Conservation (phyloP, 1,284 basidiomycete genomes). For the Phenoliferia sp. region DNA sequence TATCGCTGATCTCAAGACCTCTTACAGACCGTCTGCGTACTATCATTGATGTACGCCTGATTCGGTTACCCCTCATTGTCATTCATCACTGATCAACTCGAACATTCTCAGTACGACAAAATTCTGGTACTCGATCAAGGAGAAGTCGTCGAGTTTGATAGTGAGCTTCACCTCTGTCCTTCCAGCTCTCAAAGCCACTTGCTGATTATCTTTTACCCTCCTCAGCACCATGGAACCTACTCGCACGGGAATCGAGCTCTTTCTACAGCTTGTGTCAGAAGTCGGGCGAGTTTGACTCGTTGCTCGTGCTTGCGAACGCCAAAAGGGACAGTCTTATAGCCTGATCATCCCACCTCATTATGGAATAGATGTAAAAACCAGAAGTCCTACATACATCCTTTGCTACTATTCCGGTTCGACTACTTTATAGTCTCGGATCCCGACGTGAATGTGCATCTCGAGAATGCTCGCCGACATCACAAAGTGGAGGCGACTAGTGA, state of each 20-base stretch:
- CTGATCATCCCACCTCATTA: too few relatives aligned
- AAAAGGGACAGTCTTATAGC: constrained; percentile 4
- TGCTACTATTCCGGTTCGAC: too few relatives aligned
- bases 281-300: constrained; percentile 23
- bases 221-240: constrained; percentile 57
- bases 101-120: constrained; percentile 43
- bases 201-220: too few relatives aligned
- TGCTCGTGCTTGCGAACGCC: constrained; percentile 24
- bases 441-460: too few relatives aligned
- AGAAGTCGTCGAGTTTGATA: constrained; percentile 52
- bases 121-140: constrained; percentile 52
- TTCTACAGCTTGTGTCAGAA: constrained; percentile 45
- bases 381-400: too few relatives aligned
- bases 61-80: background rate
- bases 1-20: background rate
- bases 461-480: too few relatives aligned
- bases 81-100: background rate
- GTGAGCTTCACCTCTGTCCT: too few relatives aligned
- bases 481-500: too few relatives aligned
- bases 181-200: too few relatives aligned
- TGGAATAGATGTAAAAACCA: too few relatives aligned
- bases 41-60: constrained; percentile 50
- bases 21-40: constrained; percentile 41
- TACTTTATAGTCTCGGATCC: too few relatives aligned
- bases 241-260: constrained; percentile 51